phyloP scores from a whole-genome alignment of 495 filamentous ascomycete species.

The Lichenothelia convexa region DNA sequence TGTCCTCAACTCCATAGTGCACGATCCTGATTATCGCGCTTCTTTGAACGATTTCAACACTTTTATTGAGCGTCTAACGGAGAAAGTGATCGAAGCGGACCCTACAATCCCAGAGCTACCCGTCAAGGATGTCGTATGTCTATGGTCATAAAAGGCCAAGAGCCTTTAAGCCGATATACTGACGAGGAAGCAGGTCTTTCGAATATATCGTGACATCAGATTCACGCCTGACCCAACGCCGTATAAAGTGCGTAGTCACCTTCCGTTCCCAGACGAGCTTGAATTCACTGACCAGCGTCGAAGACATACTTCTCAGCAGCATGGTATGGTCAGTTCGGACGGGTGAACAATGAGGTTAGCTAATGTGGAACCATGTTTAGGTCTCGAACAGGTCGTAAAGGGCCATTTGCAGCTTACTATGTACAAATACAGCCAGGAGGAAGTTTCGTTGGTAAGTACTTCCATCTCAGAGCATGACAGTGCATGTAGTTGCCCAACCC shows the following conservation, averaged over 20 bases:
- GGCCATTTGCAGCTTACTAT: conserved; percentile 75
- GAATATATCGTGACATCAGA: conserved; percentile 68
- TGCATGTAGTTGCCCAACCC: too few relatives aligned
- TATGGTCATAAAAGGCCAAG: too few relatives aligned
- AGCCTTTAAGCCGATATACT: neutral
- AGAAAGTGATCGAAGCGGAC: conserved; percentile 51
- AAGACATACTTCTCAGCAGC: conserved; percentile 65
- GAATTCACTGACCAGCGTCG: neutral
- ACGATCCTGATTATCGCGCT: conserved; percentile 59
- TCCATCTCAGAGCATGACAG: too few relatives aligned
- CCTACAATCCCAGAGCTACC: conserved; percentile 69
- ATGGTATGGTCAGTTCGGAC: conserved; percentile 42
- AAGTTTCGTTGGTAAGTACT: conserved; percentile 46
- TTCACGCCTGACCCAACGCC: conserved; percentile 67
- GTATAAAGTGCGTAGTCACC: conserved; percentile 64
- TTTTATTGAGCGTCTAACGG: conserved; percentile 50
- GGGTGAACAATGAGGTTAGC: conserved; percentile 4
- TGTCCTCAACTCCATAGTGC: conserved; percentile 26
- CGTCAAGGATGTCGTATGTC: conserved; percentile 51
- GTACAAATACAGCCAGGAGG: conserved; percentile 40
- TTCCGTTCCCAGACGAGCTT: conserved; percentile 8
- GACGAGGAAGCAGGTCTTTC: conserved; percentile 37
- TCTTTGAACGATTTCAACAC: conserved; percentile 61
- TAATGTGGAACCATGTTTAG: conserved; percentile 14
- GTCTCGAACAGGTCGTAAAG: conserved; percentile 70